phyloP scores from a whole-genome alignment of 2,329 filamentous ascomycete species.

The Talaromyces sp. region DNA sequence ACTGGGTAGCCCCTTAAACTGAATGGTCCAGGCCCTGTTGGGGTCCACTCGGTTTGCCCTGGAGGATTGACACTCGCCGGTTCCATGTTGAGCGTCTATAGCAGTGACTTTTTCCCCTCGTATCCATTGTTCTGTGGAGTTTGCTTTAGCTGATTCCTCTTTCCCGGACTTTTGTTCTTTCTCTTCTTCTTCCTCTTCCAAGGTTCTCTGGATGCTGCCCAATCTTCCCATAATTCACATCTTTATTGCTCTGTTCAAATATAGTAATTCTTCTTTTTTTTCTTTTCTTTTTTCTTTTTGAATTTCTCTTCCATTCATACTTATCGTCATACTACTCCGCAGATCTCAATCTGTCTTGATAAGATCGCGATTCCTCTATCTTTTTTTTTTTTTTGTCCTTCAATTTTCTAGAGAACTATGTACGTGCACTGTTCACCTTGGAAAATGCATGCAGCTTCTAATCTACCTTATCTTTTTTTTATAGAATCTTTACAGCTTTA shows the following conservation, averaged over 20 bases:
- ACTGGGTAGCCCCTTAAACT: too few relatives aligned
- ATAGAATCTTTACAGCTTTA: too few relatives aligned
- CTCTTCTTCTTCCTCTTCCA: slow-evolving; percentile 3
- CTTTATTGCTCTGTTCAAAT: neutral
- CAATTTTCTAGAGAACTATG: neutral
- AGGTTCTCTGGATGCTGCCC: slow-evolving; percentile 14
- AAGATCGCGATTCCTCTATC: neutral
- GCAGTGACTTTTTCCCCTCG: slow-evolving; percentile 7
- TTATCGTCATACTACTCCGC: neutral
- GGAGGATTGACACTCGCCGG: neutral
- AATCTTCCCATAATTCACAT: slow-evolving; percentile 10
- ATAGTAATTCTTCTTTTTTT: neutral
- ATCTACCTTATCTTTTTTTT: neutral
- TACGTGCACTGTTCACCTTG: neutral
- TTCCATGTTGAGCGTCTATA: slow-evolving; percentile 4
- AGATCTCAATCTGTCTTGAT: neutral
- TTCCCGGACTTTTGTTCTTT: slow-evolving; percentile 17
- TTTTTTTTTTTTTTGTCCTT: neutral
- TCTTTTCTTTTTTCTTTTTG: neutral
- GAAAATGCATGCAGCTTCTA: neutral
- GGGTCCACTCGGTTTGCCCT: neutral
- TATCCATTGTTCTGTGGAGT: slow-evolving; percentile 14
- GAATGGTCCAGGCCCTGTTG: neutral
- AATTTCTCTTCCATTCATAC: neutral
- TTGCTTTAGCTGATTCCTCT: slow-evolving; percentile 8